Conservation (phyloP, 2,329 filamentous ascomycete genomes). For the Paecilomyces niveus region DNA sequence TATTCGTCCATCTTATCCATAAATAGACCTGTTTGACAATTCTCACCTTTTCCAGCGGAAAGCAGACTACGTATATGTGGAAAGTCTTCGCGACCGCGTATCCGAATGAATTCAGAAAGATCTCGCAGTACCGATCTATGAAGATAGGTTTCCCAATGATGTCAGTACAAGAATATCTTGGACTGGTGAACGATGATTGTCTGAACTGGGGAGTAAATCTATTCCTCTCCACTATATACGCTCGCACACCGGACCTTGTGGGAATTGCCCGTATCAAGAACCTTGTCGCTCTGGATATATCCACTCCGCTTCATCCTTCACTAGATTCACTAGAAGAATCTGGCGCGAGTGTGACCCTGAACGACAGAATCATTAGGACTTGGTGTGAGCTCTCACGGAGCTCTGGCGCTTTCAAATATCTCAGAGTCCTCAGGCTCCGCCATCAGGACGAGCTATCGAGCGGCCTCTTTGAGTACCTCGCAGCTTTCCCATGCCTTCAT, state of each 20-base stretch:
- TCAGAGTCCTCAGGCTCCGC: conserved; percentile 30
- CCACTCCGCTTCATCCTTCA: conserved; percentile 11
- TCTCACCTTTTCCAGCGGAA: conserved; percentile 16
- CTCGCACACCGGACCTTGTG: conserved; percentile 28
- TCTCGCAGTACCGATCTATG: conserved; percentile 22
- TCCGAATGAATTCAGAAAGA: conserved; percentile 24
- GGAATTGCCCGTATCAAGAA: conserved; percentile 32
- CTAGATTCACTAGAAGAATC: conserved; percentile 6
- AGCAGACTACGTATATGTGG: conserved; percentile 37
- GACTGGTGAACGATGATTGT: conserved; percentile 22
- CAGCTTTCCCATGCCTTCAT: conserved; percentile 27
- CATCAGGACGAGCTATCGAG: conserved; percentile 24
- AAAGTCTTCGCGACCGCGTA: conserved; percentile 34
- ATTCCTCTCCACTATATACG: conserved; percentile 24
- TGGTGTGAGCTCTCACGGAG: conserved; percentile 33
- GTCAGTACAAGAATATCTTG: conserved; percentile 28
- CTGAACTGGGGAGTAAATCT: conserved; percentile 29
- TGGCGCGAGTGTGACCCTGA: conserved; percentile 16
- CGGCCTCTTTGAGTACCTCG: conserved; percentile 26
- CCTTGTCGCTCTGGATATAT: conserved; percentile 32
- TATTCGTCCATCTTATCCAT: conserved; percentile 13
- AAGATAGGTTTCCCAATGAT: conserved; percentile 21
- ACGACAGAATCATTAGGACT: conserved; percentile 32
- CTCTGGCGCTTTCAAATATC: conserved; percentile 27
- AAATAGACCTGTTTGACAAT: conserved; percentile 1